Conservation (phyloP, 441 rosid genomes). For the Viola pubescens region DNA sequence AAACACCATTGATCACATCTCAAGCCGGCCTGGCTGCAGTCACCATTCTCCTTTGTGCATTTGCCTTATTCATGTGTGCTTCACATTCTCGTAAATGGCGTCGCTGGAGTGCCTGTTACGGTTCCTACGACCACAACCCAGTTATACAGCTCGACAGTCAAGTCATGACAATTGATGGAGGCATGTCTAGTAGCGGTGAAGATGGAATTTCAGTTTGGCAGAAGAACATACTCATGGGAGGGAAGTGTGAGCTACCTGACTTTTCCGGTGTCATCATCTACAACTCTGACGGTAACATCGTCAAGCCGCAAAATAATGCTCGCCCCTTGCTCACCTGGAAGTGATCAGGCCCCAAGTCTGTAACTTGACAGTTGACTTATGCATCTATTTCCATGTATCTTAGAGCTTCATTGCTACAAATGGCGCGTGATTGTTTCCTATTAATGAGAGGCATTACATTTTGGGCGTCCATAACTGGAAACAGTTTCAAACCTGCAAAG, state of each 20-base stretch:
- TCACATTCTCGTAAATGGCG: slow-evolving; percentile 48
- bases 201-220: slow-evolving; percentile 54
- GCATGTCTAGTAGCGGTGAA: slow-evolving; percentile 28
- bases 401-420: no score
- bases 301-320: slow-evolving; percentile 41
- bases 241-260: slow-evolving; percentile 76
- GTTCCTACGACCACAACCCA: slow-evolving; percentile 41
- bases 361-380: background rate
- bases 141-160: slow-evolving; percentile 46
- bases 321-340: slow-evolving; percentile 69
- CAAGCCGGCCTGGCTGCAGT: slow-evolving; percentile 38
- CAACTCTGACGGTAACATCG: slow-evolving; percentile 51
- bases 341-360: slow-evolving; percentile 16
- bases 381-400: no score
- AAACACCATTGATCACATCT: slow-evolving; percentile 17
- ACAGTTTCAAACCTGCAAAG: no score
- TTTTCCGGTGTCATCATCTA: slow-evolving; percentile 84
- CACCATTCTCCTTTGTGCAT: slow-evolving; percentile 38
- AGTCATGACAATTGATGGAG: slow-evolving; percentile 22
- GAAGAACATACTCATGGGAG: slow-evolving; percentile 92
- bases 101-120: slow-evolving; percentile 41
- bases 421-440: background rate
- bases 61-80: slow-evolving; percentile 49
- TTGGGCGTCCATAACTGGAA: no score
- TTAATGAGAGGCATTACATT: no score